Base-by-base conservation (phyloP, 129 eudicot species). In the Ambrosia artemisiifolia region DNA sequence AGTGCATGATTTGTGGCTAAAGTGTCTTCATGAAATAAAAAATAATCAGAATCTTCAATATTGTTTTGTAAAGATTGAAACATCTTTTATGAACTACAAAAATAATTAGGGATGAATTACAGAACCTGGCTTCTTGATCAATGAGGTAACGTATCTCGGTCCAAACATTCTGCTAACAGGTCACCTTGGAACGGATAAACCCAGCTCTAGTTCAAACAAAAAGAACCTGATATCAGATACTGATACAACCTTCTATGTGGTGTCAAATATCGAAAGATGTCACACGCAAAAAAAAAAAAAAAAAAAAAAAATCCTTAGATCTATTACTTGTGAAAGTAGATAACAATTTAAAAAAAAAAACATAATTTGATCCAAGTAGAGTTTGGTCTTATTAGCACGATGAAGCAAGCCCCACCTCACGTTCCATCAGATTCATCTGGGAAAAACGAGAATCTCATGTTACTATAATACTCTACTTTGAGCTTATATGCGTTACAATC, bases 341-440 rank as follows among this genome's bases (percentile, higher is more conserved):
- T 59, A 49, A 49, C 17, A 13, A 17, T 46, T 18, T 11, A 30
- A 35, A 53, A 4, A 18, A 20, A 35, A 35, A 35, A 4, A 35
- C 5, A 0, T 3, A 3, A 35, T 7, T 48, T 43, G 24, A 69
- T 54, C 76, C 18, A 61, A 42, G 62, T 66, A 69, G 76, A 61
- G 71, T 49, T 77, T 63, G 70, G 14, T 72, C 65, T 59, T 75
- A 78, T 64, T 76, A 74, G 74, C 83, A 84, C 57, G 80, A 81
- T 75, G 63, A 79, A 53, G 81, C 71, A 78, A 63, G 83, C 84
- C 89, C 88, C 86, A 80, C 88, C 96, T 89, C 96, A 92, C 97
- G 96, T 92, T 51, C 97, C 97, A 83, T 92, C 97, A 85, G 59
- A 78, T 78, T 88, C 91, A 92, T 92, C 97, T 92, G 97, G 91